Conservation (phyloP, 768 basidiomycete genomes). For the Pisolithus microcarpus region DNA sequence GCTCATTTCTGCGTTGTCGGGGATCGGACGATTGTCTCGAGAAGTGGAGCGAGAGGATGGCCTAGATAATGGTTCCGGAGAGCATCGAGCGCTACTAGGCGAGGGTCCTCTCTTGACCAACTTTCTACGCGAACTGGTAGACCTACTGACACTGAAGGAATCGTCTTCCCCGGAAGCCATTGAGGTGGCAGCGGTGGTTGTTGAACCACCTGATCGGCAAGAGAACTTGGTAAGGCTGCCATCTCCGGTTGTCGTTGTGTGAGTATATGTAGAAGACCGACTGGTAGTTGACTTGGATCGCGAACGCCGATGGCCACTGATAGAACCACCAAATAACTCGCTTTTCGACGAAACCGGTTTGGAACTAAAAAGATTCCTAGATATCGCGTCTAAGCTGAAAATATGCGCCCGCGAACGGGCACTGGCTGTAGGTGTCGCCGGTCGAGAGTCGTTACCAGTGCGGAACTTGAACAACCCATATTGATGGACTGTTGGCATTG, state of each 20-base stretch:
- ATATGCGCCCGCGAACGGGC: constrained; percentile 73
- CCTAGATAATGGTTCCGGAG: constrained; percentile 29
- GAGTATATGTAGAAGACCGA: constrained; percentile 68
- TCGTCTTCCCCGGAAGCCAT: constrained; percentile 59
- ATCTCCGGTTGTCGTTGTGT: constrained; percentile 60
- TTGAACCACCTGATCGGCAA: constrained; percentile 55
- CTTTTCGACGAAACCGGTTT: constrained; percentile 61
- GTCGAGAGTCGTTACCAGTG: constrained; percentile 69
- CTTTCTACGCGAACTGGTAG: constrained; percentile 41
- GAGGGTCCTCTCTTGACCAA: constrained; percentile 42
- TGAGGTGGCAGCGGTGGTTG: constrained; percentile 55
- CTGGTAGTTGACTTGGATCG: constrained; percentile 54
- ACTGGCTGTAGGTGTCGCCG: constrained; percentile 76
- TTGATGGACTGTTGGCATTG: constrained; percentile 59
- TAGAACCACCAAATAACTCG: constrained; percentile 71
- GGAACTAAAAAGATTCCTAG: constrained; percentile 76
- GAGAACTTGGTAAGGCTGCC: constrained; percentile 69
- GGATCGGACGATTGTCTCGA: constrained; percentile 31
- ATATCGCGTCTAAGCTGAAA: constrained; percentile 84
- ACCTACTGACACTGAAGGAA: constrained; percentile 36
- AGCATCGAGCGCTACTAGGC: constrained; percentile 30
- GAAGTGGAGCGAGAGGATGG: constrained; percentile 40
- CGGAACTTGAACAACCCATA: constrained; percentile 85
- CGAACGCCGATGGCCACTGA: constrained; percentile 58
- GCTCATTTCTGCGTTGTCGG: constrained; percentile 35